Evolutionary conservation across 306 rosid genomes (phyloP).

Genomic region (Bauhinia variegata): DNA sequence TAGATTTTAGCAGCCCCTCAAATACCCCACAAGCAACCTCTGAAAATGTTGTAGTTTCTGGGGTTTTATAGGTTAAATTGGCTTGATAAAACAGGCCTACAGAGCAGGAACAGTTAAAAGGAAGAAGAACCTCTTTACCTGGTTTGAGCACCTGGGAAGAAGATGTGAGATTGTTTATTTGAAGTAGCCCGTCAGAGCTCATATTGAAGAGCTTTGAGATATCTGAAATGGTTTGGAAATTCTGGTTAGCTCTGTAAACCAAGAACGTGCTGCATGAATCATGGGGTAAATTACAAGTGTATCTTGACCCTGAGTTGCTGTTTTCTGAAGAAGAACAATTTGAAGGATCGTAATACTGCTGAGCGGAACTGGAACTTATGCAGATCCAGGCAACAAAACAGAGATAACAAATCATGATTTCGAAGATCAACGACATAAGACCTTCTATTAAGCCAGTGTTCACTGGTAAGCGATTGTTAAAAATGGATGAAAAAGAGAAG

Average conservation of each 20-base stretch:
- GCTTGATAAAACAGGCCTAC: slow-evolving; percentile 44
- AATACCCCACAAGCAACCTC: slow-evolving; percentile 59
- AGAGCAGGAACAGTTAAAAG: slow-evolving; percentile 55
- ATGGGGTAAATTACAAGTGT: slow-evolving; percentile 49
- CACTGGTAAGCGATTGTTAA: not conserved
- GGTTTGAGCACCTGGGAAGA: slow-evolving; percentile 39
- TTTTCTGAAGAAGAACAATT: slow-evolving; percentile 38
- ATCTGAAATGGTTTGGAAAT: slow-evolving; percentile 43
- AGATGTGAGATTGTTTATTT: slow-evolving; percentile 45
- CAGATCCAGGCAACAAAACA: slow-evolving; percentile 46
- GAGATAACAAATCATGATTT: slow-evolving; percentile 41
- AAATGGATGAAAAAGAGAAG: too few relatives aligned
- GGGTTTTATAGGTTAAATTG: slow-evolving; percentile 42
- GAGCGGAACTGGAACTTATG: slow-evolving; percentile 46
- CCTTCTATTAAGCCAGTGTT: not conserved
- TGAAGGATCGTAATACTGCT: slow-evolving; percentile 45
- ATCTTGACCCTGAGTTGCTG: slow-evolving; percentile 48
- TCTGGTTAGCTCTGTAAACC: slow-evolving; percentile 57
- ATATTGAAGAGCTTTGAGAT: slow-evolving; percentile 48
- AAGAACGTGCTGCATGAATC: slow-evolving; percentile 60
- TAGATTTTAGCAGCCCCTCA: slow-evolving; percentile 59
- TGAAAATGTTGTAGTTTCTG: slow-evolving; percentile 34
- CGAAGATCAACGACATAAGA: not conserved
- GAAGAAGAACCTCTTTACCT: slow-evolving; percentile 65
- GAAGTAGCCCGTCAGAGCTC: slow-evolving; percentile 34